Evolutionary conservation across 2,329 filamentous ascomycete genomes (phyloP).

Genomic region (Neofusicoccum parvum): DNA sequence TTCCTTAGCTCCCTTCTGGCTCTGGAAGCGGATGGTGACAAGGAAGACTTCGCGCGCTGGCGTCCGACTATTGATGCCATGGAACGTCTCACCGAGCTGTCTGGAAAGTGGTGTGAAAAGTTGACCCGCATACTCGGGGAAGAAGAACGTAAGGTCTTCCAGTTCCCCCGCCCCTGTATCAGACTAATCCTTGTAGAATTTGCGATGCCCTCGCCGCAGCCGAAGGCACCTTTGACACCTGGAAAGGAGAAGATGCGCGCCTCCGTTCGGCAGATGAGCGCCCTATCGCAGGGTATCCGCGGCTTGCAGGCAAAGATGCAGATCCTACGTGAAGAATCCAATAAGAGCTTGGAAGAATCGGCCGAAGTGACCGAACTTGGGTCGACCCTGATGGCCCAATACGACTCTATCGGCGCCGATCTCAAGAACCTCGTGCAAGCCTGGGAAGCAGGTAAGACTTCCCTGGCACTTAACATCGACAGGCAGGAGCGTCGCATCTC

Average conservation of each 20-base stretch:
- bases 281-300: conserved; percentile 85
- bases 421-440: conserved; percentile 61
- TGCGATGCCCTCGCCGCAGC: conserved; percentile 52
- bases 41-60: conserved; percentile 77
- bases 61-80: conserved; percentile 76
- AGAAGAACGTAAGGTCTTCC: conserved; percentile 61
- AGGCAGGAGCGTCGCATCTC: conserved; percentile 68
- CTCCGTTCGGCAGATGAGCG: conserved; percentile 85
- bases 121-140: conserved; percentile 73
- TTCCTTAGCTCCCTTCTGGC: conserved; percentile 88
- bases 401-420: conserved; percentile 91
- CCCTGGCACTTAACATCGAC: conserved; percentile 79
- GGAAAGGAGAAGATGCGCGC: conserved; percentile 81
- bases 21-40: conserved; percentile 78
- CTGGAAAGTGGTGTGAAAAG: conserved; percentile 64
- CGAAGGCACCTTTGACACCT: conserved; percentile 65
- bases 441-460: conserved; percentile 69
- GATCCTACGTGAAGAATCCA: conserved; percentile 85
- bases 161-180: neutral
- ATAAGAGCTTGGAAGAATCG: conserved; percentile 73
- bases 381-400: conserved; percentile 79
- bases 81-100: conserved; percentile 62
- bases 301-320: conserved; percentile 94
- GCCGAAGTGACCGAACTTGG: conserved; percentile 71
- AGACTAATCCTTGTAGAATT: conserved; percentile 36